Percentiles rank a stretch among this genome's conserved stretches.
These are phyloP conservation scores for Xerocomus nothofagi DNA, from an alignment of 1,284 basidiomycete genomes.

Conservation along the genomic window DNA sequence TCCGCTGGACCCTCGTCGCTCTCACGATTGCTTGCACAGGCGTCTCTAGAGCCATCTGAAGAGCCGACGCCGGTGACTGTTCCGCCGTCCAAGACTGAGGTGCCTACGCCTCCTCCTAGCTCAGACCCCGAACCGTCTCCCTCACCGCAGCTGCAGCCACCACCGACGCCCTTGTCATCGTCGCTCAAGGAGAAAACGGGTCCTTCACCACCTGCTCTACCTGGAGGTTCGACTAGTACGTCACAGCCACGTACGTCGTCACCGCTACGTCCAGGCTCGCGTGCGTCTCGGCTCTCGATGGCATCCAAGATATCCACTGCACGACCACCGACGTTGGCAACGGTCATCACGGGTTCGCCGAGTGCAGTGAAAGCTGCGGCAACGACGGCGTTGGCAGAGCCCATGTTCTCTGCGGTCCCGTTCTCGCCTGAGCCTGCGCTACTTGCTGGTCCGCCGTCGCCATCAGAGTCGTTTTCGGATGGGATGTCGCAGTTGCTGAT, in stretches of 20 bases:
- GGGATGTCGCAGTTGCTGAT: slow-evolving; percentile 50
- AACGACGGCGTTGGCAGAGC: slow-evolving; percentile 67
- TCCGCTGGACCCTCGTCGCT: slow-evolving; percentile 70
- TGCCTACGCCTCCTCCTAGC: slow-evolving; percentile 1
- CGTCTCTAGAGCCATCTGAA: slow-evolving; percentile 43
- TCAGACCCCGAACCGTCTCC: neutral
- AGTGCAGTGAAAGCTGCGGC: slow-evolving; percentile 56
- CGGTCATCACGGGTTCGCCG: slow-evolving; percentile 40
- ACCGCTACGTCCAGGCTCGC: slow-evolving; percentile 64
- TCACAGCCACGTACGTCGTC: slow-evolving; percentile 42
- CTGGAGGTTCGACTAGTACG: slow-evolving; percentile 28
- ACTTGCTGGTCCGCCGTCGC: slow-evolving; percentile 49
- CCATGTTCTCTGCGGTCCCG: slow-evolving; percentile 42
- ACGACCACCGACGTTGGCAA: slow-evolving; percentile 56
- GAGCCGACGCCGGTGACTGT: slow-evolving; percentile 30
- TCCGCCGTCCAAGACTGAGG: slow-evolving; percentile 26
- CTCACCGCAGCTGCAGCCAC: slow-evolving; percentile 5
- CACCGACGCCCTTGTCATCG: slow-evolving; percentile 38
- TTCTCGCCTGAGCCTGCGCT: slow-evolving; percentile 43
- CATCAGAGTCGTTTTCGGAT: slow-evolving; percentile 56
- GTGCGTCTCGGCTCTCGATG: slow-evolving; percentile 63
- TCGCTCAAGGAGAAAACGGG: slow-evolving; percentile 34
- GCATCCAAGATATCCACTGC: slow-evolving; percentile 63
- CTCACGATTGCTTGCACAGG: slow-evolving; percentile 73
- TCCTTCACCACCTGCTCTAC: slow-evolving; percentile 28